These are phyloP conservation scores for Isabelozyma pseudorhagii DNA, from an alignment of 805 yeast species.

Conservation along the genomic window DNA sequence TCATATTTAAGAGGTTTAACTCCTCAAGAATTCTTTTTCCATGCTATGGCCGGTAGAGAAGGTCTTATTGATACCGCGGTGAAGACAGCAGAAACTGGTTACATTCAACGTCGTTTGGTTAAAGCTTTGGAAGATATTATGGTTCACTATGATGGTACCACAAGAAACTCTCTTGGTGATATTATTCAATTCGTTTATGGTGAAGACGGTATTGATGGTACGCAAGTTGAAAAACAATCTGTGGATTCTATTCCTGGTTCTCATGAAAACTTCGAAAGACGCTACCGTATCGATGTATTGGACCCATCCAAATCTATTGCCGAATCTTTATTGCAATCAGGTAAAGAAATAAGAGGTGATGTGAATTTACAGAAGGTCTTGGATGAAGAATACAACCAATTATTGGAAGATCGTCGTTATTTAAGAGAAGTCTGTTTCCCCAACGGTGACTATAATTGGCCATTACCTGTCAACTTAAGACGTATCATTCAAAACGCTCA, in stretches of 20 bases:
- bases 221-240: slow-evolving; percentile 95
- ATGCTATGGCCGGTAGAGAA: slow-evolving; percentile 99
- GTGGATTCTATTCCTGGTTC: slow-evolving; percentile 95
- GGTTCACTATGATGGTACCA: slow-evolving; percentile 98
- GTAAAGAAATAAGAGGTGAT: slow-evolving; percentile 88
- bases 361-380: slow-evolving; percentile 73
- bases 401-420: slow-evolving; percentile 70
- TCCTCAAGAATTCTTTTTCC: slow-evolving; percentile 98
- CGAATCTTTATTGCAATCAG: slow-evolving; percentile 79
- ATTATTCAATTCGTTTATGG: slow-evolving; percentile 95
- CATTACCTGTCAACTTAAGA: slow-evolving; percentile 93
- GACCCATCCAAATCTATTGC: slow-evolving; percentile 58
- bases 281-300: slow-evolving; percentile 85
- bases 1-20: slow-evolving; percentile 96
- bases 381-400: slow-evolving; percentile 82
- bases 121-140: slow-evolving; percentile 95
- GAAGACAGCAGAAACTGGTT: slow-evolving; percentile 98
- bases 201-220: slow-evolving; percentile 98
- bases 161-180: slow-evolving; percentile 96
- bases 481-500: slow-evolving; percentile 97
- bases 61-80: slow-evolving; percentile 99
- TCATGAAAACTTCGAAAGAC: slow-evolving; percentile 73
- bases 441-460: slow-evolving; percentile 96
- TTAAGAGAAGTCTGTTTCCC: slow-evolving; percentile 79
- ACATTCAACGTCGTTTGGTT: slow-evolving; percentile 95